phyloP scores from a whole-genome alignment of 108 stramenopile genomes.

The Cyclotella sp. region DNA sequence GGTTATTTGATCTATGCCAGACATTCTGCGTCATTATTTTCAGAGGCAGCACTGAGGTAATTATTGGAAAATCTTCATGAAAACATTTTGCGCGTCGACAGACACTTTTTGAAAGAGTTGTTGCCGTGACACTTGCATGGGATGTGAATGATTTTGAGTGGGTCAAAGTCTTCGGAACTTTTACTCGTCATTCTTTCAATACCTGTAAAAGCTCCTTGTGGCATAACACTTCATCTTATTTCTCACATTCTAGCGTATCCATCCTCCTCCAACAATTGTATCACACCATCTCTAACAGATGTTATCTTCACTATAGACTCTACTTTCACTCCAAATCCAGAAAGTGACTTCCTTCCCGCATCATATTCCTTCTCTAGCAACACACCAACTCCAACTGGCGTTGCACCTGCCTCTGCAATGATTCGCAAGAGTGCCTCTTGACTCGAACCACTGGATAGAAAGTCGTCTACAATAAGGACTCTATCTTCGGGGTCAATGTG shows the following conservation, averaged over 20 bases:
- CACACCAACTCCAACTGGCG: slow-evolving; percentile 82
- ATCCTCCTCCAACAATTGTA: slow-evolving; percentile 80
- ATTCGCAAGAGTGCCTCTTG: slow-evolving; percentile 89
- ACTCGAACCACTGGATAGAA: slow-evolving; percentile 84
- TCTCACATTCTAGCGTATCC: slow-evolving; percentile 71
- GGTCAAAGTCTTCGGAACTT: background rate
- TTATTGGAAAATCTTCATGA: too few species aligned
- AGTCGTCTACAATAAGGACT: slow-evolving; percentile 90
- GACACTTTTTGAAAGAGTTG: too few species aligned
- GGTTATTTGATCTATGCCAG: too few species aligned
- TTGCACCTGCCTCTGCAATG: slow-evolving; percentile 80
- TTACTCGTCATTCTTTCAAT: background rate
- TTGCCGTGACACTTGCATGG: too few species aligned
- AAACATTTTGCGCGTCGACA: too few species aligned
- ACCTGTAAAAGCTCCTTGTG: too few species aligned
- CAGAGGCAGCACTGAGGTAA: too few species aligned
- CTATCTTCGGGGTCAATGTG: slow-evolving; percentile 82
- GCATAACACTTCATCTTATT: background rate
- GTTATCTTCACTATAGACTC: slow-evolving; percentile 74
- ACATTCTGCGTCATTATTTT: too few species aligned
- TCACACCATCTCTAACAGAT: slow-evolving; percentile 76
- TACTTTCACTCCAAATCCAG: slow-evolving; percentile 80
- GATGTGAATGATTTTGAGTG: background rate
- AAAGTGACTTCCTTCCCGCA: slow-evolving; percentile 73
- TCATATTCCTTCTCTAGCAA: slow-evolving; percentile 89